A percentile compares a stretch with the other conserved stretches of the same genome.
Evolutionary conservation across 2,329 filamentous ascomycete species (phyloP).

Genomic region (Trichoderma pleuroti): DNA sequence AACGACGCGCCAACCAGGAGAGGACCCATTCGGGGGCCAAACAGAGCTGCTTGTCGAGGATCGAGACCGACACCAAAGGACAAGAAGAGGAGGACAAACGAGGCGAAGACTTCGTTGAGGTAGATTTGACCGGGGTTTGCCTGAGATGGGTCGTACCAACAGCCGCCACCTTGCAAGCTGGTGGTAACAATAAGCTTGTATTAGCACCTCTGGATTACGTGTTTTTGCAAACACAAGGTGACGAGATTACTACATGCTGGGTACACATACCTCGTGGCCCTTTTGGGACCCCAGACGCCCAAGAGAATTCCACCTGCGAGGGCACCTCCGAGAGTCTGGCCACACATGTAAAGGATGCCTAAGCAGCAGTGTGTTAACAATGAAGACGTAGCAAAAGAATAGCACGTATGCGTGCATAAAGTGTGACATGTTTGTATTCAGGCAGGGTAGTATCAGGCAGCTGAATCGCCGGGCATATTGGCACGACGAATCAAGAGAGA

Average conservation of each 20-base stretch:
- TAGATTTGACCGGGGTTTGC: conserved; percentile 41
- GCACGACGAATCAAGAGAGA: not conserved
- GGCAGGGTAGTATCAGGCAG: not conserved
- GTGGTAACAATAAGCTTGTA: not conserved
- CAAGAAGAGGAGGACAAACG: conserved; percentile 34
- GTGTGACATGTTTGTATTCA: not conserved
- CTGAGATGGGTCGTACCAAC: conserved; percentile 34
- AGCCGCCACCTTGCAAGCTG: conserved; percentile 35
- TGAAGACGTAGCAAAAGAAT: not conserved
- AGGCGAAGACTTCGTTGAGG: conserved; percentile 45
- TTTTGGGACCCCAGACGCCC: conserved; percentile 33
- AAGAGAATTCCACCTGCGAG: conserved; percentile 43
- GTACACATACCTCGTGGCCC: conserved; percentile 27
- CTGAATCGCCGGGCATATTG: not conserved
- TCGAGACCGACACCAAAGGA: conserved; percentile 52
- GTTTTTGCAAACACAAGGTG: not conserved
- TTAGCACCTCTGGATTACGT: not conserved
- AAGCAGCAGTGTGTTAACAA: not conserved
- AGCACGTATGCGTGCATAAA: not conserved
- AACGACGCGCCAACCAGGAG: conserved; percentile 44
- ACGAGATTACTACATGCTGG: not conserved
- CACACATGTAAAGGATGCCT: conserved; percentile 44
- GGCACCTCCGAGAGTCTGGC: conserved; percentile 44
- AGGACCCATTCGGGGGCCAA: conserved; percentile 47
- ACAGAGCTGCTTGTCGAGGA: conserved; percentile 47